phyloP scores from a whole-genome alignment of 768 basidiomycete species.

The Asterophora lycoperdoides region DNA sequence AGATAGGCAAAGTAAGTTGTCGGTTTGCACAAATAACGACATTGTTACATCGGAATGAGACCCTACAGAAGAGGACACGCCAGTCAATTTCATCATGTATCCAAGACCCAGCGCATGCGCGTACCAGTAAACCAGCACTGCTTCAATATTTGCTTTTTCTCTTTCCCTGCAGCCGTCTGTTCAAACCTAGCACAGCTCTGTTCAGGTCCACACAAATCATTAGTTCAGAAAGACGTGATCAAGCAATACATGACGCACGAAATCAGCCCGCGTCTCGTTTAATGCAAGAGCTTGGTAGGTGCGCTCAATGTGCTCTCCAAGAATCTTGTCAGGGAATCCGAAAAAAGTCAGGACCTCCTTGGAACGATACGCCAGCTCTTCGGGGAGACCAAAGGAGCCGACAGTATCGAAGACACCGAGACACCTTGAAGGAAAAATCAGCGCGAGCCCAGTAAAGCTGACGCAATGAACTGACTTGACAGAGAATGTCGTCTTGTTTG shows the following conservation, averaged over 20 bases:
- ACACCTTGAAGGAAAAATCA: conserved; percentile 36
- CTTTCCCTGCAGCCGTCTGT: conserved; percentile 47
- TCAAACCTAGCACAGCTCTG: conserved; percentile 59
- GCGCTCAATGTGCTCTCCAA: conserved; percentile 60
- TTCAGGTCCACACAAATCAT: background rate
- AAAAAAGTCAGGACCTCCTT: conserved; percentile 48
- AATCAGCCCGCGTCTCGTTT: conserved; percentile 63
- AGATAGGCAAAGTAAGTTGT: background rate
- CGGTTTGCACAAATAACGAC: background rate
- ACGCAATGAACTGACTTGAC: conserved; percentile 46
- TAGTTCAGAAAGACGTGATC: background rate
- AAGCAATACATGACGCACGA: conserved; percentile 34
- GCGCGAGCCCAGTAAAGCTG: background rate
- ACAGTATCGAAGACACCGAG: conserved; percentile 78
- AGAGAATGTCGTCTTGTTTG: conserved; percentile 46
- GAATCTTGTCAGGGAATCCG: conserved; percentile 55
- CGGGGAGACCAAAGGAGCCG: conserved; percentile 67
- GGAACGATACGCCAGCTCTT: conserved; percentile 49
- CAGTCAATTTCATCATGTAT: background rate
- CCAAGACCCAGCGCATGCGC: conserved; percentile 12
- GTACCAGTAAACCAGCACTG: conserved; percentile 76
- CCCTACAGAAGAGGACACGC: conserved; percentile 16
- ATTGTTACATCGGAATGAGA: conserved; percentile 38
- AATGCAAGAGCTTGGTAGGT: conserved; percentile 71
- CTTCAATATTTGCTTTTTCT: conserved; percentile 54